Evolutionary conservation across 2,329 filamentous ascomycete genomes (phyloP), one percentile per base, ranked within the genome.

Genomic region (Calonectria ilicicola): DNA sequence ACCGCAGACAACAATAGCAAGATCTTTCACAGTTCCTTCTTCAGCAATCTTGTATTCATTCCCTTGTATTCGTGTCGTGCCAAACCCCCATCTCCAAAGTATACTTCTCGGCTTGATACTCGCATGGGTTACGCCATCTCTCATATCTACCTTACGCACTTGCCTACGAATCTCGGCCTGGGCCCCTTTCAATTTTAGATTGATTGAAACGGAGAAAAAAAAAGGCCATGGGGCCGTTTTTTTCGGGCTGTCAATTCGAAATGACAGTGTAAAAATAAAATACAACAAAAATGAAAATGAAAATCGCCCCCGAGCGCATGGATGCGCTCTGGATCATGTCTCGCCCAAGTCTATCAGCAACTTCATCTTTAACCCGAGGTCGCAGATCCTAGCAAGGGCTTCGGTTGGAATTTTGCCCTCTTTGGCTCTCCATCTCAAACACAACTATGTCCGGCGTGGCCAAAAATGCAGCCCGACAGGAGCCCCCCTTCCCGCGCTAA

Each of bases 401-500:
- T 58, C 58, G 38, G 29, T 32, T 42, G 42, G 42, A 35, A 42
- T 67, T 62, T 72, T 19, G 8, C 58, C 62, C 27, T 32, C 38
- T 35, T 47, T 47, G 32, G 67, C 65, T 56, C 35, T 17, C 38
- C 21, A 29, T 27, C 47, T 32, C 40, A 38, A 56, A 56, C 51
- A 49, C 64, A 63, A 27, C 66, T 65, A 15, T 56, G 58, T n/a
- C 32, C 47, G 42, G 42, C 44, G 46, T 62, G 60, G 23, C 60
- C 60, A 63, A 62, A 65, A 72, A 63, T 63, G 67, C 38, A 67
- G 64, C 63, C 64, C 62, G 62, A 53, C 14, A 67, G 47, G 35
- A 38, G 26, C 35, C 51, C 42, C 42, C 44, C 46, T 62, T 64
- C 67, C 38, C 67, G n/a, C 67, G 56, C 67, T 67, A 71, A 67